A percentile compares a stretch with the other conserved stretches of the same genome.
phyloP scores from a whole-genome alignment of 2,329 filamentous ascomycete genomes.

The Colletotrichum destructivum region DNA sequence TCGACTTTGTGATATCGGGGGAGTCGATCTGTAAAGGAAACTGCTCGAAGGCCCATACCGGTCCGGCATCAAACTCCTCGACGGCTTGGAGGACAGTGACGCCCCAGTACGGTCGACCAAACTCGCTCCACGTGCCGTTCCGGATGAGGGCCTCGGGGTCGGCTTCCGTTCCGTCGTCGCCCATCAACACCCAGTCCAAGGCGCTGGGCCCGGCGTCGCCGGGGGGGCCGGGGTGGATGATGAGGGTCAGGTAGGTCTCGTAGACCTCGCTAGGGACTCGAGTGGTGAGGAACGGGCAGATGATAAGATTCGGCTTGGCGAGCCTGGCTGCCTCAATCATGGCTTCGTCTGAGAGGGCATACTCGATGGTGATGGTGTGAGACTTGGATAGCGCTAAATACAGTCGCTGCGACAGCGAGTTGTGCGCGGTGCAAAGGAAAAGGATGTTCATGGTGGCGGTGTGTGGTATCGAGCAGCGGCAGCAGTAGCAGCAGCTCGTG shows the following conservation, averaged over 20 bases:
- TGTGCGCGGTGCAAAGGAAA: constrained; percentile 62
- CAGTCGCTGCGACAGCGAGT: constrained; percentile 58
- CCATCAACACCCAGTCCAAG: constrained; percentile 59
- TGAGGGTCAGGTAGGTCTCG: constrained; percentile 55
- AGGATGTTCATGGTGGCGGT: constrained; percentile 54
- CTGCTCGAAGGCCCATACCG: constrained; percentile 61
- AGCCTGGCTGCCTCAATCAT: constrained; percentile 57
- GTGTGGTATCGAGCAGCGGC: neutral
- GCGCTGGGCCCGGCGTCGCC: constrained; percentile 59
- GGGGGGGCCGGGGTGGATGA: constrained; percentile 59
- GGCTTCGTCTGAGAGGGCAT: constrained; percentile 50
- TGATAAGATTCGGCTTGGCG: constrained; percentile 56
- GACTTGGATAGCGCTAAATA: constrained; percentile 53
- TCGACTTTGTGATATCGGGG: constrained; percentile 56
- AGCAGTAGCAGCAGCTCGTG: neutral
- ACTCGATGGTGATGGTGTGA: constrained; percentile 58
- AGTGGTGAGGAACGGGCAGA: constrained; percentile 59
- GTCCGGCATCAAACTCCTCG: constrained; percentile 59
- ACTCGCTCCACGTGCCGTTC: constrained; percentile 45
- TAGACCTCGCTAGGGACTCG: constrained; percentile 55
- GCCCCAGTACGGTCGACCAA: constrained; percentile 57
- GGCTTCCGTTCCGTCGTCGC: constrained; percentile 56
- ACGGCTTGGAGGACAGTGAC: constrained; percentile 58
- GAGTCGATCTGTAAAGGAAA: constrained; percentile 59
- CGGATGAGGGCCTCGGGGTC: constrained; percentile 50